A percentile compares a stretch with the other conserved stretches of the same genome.
These are phyloP conservation scores for Cucurbitaria berberidis DNA, from an alignment of 2,329 filamentous ascomycete genomes.

Conservation along the genomic window DNA sequence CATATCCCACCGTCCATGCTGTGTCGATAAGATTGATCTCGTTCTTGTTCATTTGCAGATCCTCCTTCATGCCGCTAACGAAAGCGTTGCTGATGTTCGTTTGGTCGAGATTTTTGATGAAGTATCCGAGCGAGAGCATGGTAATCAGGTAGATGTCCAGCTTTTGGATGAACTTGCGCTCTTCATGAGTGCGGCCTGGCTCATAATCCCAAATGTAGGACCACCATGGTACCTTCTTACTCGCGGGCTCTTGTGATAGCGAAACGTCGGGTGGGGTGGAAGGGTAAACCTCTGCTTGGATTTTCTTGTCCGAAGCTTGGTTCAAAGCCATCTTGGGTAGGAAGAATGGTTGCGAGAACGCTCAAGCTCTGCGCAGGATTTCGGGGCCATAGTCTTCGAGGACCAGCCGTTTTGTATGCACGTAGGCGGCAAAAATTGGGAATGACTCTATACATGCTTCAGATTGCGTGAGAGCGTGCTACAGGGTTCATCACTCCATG, in stretches of 20 bases:
- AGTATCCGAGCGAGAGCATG: constrained; percentile 28
- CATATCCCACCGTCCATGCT: constrained; percentile 27
- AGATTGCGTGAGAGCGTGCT: constrained; percentile 16
- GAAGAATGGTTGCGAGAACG: neutral
- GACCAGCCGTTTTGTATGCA: neutral
- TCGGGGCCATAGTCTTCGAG: neutral
- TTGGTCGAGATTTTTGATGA: constrained; percentile 37
- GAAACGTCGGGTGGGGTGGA: neutral
- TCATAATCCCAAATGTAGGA: constrained; percentile 38
- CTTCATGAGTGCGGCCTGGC: constrained; percentile 27
- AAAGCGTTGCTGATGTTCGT: constrained; percentile 35
- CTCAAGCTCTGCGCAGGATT: neutral
- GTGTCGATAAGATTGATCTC: constrained; percentile 31
- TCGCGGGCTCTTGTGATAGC: neutral
- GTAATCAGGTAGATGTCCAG: constrained; percentile 30
- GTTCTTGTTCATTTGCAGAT: constrained; percentile 30
- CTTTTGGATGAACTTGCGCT: constrained; percentile 29
- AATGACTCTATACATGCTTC: constrained; percentile 16
- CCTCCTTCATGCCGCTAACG: constrained; percentile 36
- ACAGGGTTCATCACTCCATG: neutral
- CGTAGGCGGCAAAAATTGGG: constrained; percentile 1
- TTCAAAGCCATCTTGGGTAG: neutral
- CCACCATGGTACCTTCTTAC: constrained; percentile 29
- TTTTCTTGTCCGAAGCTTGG: neutral
- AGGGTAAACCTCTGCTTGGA: neutral